Base-by-base conservation (phyloP, 2,329 filamentous ascomycete genomes). In the Cladosporium colombiae region DNA sequence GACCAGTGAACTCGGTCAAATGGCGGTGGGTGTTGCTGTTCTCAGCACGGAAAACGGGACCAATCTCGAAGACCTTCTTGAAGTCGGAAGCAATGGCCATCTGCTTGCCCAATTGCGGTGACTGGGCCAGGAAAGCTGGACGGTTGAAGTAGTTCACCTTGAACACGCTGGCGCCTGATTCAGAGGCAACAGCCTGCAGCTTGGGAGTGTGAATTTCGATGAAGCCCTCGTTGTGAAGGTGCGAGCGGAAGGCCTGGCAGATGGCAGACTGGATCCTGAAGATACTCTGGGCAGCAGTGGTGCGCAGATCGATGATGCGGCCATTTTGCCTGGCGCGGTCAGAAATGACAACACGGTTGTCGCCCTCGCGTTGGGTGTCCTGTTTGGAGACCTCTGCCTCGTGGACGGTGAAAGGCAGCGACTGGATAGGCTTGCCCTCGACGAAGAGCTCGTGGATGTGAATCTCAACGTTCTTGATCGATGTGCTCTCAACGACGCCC, bases 1-100 rank as follows among this genome's bases (percentile, higher is more conserved):
- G 83, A 64, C 93, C 93, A 5, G 93, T 97, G 76, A 96, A 97
- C 77, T 97, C 93, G 0, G 93, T 97, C 83, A 97, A 83, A 77
- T 97, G 93, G 44, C 93, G 89, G 74, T 97, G 93, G 0, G 93
- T 97, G 78, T 97, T 97, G 75, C 91, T 96, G 81, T 97, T 96
- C 77, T 97, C 93, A 0, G 93, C 93, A 71, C 93, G 88, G 84
- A 97, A 97, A 7, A 97, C 93, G 2, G 91, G 89, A 18, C 92
- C 92, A 69, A 95, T 89, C 76, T 97, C 93, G 74, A 94, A 97
- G 7, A 97, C 93, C 60, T 89, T 88, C 65, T 90, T 89, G 75
- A 97, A 95, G 76, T 97, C 93, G 31, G 93, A 89, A 5, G 92
- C 91, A 49, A 97, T 92, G 61, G 88, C 87, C 91, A 96, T 94